These are phyloP conservation scores for thale cress (Arabidopsis thaliana) DNA, from an alignment of 345 rosid genomes.

Conservation along the genomic window TAIR10.1 NC_003075.7:13233501-13234000, in stretches of 20 bases:
- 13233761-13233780: neutral
- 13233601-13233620: slow-evolving; percentile 49
- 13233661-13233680: slow-evolving; percentile 53
- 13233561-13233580: neutral
- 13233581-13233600: slow-evolving; percentile 8
- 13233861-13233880: slow-evolving; percentile 60
- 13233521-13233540: neutral
- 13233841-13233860: slow-evolving; percentile 74
- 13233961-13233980: slow-evolving; percentile 94
- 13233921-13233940: neutral
- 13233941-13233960: slow-evolving; percentile 52
- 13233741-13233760: neutral
- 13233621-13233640: slow-evolving; percentile 84
- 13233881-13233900: neutral
- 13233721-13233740: neutral
- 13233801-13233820: slow-evolving; percentile 92
- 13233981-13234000: slow-evolving; percentile 76
- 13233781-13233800: slow-evolving; percentile 22
- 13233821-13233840: slow-evolving; percentile 91
- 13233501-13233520: neutral
- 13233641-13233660: slow-evolving; percentile 61
- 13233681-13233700: slow-evolving; percentile 59
- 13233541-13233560: neutral
- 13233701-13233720: slow-evolving; percentile 57
- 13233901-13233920: slow-evolving; percentile 1